Conservation (phyloP, 176 grass and related monocot species). For the Musa schizocarpa region DNA sequence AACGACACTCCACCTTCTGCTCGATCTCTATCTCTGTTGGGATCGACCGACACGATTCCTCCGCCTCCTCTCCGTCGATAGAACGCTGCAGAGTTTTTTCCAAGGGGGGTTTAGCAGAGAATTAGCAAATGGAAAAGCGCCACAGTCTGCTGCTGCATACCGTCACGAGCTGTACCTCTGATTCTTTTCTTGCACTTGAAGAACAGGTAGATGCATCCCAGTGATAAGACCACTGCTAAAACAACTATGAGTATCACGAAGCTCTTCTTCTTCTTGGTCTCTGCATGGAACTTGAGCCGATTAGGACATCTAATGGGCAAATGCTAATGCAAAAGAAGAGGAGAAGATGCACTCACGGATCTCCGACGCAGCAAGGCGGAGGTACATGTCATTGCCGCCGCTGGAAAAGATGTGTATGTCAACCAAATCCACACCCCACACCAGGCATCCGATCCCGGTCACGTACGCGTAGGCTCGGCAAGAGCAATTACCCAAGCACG, state of each 20-base stretch:
- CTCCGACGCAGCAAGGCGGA: constrained; percentile 42
- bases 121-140: not conserved
- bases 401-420: constrained; percentile 62
- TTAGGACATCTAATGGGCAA: no score
- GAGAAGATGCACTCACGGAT: constrained; percentile 25
- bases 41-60: constrained; percentile 6
- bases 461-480: constrained; percentile 59
- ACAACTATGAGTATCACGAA: constrained; percentile 5
- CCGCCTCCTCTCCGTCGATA: not conserved
- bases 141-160: no score
- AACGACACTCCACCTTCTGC: constrained; percentile 24
- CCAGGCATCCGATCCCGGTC: constrained; percentile 36
- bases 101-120: not conserved
- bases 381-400: constrained; percentile 37
- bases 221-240: constrained; percentile 7
- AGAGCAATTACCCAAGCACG: constrained; percentile 56
- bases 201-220: constrained; percentile 24
- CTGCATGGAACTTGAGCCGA: not conserved
- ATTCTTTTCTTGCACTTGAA: constrained; percentile 44
- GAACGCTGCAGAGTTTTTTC: constrained; percentile 2
- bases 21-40: constrained; percentile 3
- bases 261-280: constrained; percentile 4
- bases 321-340: not conserved
- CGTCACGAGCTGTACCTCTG: constrained; percentile 17
- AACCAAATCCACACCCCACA: constrained; percentile 55